phyloP scores from a whole-genome alignment of 2,329 filamentous ascomycete species.

The Allantophomopsis cytisporea region DNA sequence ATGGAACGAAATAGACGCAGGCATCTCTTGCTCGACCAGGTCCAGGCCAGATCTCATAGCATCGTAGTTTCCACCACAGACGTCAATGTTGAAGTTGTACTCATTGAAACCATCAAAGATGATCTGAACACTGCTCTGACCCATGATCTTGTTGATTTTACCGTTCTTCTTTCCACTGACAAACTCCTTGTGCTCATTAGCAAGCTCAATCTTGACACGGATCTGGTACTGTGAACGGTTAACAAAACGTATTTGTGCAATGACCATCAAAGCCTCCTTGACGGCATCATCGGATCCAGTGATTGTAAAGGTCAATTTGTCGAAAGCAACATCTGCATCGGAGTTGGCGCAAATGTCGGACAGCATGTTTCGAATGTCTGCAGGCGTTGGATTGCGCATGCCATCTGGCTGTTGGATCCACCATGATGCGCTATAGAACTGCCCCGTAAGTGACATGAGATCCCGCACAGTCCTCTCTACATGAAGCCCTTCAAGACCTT shows the following conservation, averaged over 20 bases:
- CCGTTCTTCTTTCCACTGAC: conserved; percentile 99
- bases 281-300: conserved; percentile 94
- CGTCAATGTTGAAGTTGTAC: conserved; percentile 99
- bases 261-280: conserved; percentile 87
- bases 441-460: conserved; percentile 87
- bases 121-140: conserved; percentile 96
- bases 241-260: conserved; percentile 83
- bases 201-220: conserved; percentile 94
- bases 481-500: conserved; percentile 85
- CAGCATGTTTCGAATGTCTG: conserved; percentile 79
- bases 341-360: conserved; percentile 94
- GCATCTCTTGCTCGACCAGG: conserved; percentile 97
- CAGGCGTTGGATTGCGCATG: conserved; percentile 40
- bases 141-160: conserved; percentile 99
- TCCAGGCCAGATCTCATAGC: conserved; percentile 86
- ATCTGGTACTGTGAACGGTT: conserved; percentile 83
- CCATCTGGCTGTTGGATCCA: conserved; percentile 73
- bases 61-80: conserved; percentile 83
- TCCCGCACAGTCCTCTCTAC: conserved; percentile 92
- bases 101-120: conserved; percentile 99
- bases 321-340: conserved; percentile 86
- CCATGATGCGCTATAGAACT: conserved; percentile 97
- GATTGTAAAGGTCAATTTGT: conserved; percentile 86
- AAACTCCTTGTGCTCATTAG: conserved; percentile 99
- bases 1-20: conserved; percentile 96